Conservation (phyloP, 1,139 yeast species). For the Diutina ranongensis region DNA sequence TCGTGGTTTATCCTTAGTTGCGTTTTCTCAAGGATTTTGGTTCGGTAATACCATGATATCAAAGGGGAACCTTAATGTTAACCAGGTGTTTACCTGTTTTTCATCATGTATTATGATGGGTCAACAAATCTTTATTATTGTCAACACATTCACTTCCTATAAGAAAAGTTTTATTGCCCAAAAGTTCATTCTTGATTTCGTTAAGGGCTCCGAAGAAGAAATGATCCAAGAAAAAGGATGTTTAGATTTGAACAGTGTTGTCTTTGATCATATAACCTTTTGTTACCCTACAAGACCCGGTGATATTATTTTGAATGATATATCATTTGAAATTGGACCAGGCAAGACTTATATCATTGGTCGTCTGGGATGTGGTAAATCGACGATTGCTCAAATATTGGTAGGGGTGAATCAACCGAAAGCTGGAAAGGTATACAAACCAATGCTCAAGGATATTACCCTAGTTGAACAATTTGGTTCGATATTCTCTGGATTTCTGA, state of each 20-base stretch:
- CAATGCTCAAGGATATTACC: not conserved
- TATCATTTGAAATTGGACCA: conserved; percentile 12
- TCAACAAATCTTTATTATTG: conserved; percentile 37
- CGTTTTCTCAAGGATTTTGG: conserved; percentile 91
- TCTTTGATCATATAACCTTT: not conserved
- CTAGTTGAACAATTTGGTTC: not conserved
- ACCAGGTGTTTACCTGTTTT: conserved; percentile 70
- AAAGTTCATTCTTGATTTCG: not conserved
- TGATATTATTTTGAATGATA: not conserved
- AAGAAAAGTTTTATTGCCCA: conserved; percentile 55
- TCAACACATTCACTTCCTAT: conserved; percentile 42
- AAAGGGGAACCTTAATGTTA: conserved; percentile 36
- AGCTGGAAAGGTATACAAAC: conserved; percentile 20
- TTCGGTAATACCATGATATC: conserved; percentile 64
- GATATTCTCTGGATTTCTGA: not conserved
- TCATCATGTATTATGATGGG: conserved; percentile 70
- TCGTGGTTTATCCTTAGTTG: conserved; percentile 46
- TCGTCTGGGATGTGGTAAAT: conserved; percentile 85
- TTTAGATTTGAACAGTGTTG: too few relatives aligned
- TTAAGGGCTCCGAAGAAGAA: not conserved
- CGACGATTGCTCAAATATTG: conserved; percentile 60
- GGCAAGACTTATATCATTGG: conserved; percentile 61
- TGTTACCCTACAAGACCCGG: not conserved
- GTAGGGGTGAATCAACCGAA: conserved; percentile 41
- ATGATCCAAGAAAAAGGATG: too few relatives aligned